These are phyloP conservation scores for Entoloma clypeatum DNA, from an alignment of 1,284 basidiomycete genomes.

Conservation along the genomic window DNA sequence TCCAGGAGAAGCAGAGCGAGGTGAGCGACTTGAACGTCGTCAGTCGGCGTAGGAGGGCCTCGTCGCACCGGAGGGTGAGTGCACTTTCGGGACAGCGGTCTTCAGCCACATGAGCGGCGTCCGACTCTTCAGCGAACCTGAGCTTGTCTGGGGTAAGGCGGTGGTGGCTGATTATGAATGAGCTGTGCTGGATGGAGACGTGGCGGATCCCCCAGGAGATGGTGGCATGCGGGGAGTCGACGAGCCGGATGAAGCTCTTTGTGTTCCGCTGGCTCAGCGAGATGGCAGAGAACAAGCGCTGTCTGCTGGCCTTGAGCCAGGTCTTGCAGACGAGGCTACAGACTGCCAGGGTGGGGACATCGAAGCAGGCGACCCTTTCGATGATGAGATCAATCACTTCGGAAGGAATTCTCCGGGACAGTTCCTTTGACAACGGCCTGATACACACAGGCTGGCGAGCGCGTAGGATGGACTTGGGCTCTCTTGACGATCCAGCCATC, in stretches of 20 bases:
- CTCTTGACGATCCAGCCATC: slow-evolving; percentile 5
- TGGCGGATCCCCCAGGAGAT: slow-evolving; percentile 17
- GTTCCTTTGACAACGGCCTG: slow-evolving; percentile 16
- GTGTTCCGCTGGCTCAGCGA: slow-evolving; percentile 15
- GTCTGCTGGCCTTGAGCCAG: slow-evolving; percentile 17
- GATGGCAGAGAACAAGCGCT: slow-evolving; percentile 16
- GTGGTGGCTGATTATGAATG: slow-evolving; percentile 19
- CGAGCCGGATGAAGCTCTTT: slow-evolving; percentile 17
- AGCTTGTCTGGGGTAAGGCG: not conserved
- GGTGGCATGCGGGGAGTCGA: slow-evolving; percentile 18
- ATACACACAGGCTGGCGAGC: slow-evolving; percentile 16
- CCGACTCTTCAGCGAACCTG: slow-evolving; percentile 11
- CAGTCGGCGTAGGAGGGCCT: slow-evolving; percentile 13
- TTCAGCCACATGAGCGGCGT: slow-evolving; percentile 5
- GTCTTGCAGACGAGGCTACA: slow-evolving; percentile 20
- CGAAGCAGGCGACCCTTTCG: slow-evolving; percentile 16
- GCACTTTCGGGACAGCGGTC: not conserved
- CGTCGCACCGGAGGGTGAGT: slow-evolving; percentile 12
- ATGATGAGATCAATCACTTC: slow-evolving; percentile 20
- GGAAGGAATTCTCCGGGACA: slow-evolving; percentile 17
- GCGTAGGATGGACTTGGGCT: slow-evolving; percentile 19
- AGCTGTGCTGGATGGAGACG: slow-evolving; percentile 18
- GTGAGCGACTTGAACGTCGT: slow-evolving; percentile 17
- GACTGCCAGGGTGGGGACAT: slow-evolving; percentile 16
- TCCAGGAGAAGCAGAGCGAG: slow-evolving; percentile 19